Evolutionary conservation across 352 stramenopile species (phyloP).

Genomic region (Globisporangium cederbergense): DNA sequence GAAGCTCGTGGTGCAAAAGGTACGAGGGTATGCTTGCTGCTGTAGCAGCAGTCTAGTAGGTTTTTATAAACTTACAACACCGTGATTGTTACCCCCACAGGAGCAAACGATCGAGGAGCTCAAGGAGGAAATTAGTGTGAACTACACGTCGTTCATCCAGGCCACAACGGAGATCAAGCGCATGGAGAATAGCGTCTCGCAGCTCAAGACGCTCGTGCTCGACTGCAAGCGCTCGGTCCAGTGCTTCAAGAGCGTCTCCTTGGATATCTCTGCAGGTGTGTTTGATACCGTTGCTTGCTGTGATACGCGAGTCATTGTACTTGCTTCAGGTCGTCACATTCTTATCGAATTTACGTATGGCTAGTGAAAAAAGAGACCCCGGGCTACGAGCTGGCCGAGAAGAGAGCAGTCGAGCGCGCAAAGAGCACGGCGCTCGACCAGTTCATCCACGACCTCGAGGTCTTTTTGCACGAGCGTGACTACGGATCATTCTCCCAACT

Average conservation of each 20-base stretch:
- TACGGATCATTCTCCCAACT: conserved; percentile 58
- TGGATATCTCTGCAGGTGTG: conserved; percentile 47
- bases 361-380: conserved; percentile 34
- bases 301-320: neutral
- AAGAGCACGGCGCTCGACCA: conserved; percentile 49
- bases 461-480: conserved; percentile 58
- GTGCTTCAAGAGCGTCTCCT: conserved; percentile 39
- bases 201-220: conserved; percentile 69
- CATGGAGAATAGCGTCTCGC: conserved; percentile 84
- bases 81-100: conserved; percentile 16
- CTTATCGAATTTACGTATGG: neutral
- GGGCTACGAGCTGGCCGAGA: conserved; percentile 43
- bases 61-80: neutral
- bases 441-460: conserved; percentile 69
- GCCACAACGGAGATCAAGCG: conserved; percentile 72
- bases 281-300: neutral
- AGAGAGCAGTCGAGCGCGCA: conserved; percentile 40
- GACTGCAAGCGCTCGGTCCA: conserved; percentile 74
- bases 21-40: conserved; percentile 3
- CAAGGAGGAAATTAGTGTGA: conserved; percentile 79
- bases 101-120: conserved; percentile 82
- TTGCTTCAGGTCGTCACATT: neutral
- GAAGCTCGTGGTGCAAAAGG: conserved; percentile 74
- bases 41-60: too few species aligned
- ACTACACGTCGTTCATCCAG: conserved; percentile 79